Conservation (phyloP, 2,329 filamentous ascomycete genomes). For the Aspergillus sp. region DNA sequence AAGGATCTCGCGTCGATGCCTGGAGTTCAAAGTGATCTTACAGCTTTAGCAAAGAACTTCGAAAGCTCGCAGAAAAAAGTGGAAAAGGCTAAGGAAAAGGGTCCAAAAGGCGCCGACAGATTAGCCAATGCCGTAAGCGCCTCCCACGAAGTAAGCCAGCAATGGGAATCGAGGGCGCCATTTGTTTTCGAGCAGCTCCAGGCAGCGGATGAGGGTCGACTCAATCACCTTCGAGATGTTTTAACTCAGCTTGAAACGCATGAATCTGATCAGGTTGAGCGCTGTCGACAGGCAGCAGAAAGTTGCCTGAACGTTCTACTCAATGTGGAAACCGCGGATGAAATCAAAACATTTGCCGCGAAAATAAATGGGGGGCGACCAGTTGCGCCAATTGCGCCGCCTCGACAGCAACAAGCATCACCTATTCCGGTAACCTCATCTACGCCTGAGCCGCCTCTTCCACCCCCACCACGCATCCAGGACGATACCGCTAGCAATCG, state of each 20-base stretch:
- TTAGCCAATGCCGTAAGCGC: slow-evolving; percentile 71
- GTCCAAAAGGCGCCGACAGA: slow-evolving; percentile 69
- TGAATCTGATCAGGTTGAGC: slow-evolving; percentile 82
- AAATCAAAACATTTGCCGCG: slow-evolving; percentile 62
- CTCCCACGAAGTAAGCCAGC: slow-evolving; percentile 73
- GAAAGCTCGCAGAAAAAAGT: slow-evolving; percentile 79
- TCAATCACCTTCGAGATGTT: slow-evolving; percentile 86
- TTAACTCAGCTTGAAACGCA: slow-evolving; percentile 92
- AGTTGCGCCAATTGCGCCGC: slow-evolving; percentile 23
- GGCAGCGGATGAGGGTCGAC: slow-evolving; percentile 80
- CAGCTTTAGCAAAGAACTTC: slow-evolving; percentile 77
- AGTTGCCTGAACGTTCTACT: slow-evolving; percentile 78
- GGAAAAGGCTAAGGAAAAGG: slow-evolving; percentile 81
- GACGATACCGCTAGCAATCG: slow-evolving; percentile 59
- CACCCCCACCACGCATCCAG: slow-evolving; percentile 40
- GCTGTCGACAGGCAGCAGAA: slow-evolving; percentile 71
- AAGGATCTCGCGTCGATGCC: slow-evolving; percentile 76
- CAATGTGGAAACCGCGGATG: slow-evolving; percentile 81
- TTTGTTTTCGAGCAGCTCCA: slow-evolving; percentile 94
- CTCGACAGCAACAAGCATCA: slow-evolving; percentile 24
- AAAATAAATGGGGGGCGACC: slow-evolving; percentile 40
- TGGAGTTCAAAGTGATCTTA: slow-evolving; percentile 77
- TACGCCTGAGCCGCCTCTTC: slow-evolving; percentile 33
- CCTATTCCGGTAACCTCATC: slow-evolving; percentile 24
- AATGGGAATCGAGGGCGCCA: slow-evolving; percentile 93